Evolutionary conservation across 768 basidiomycete genomes (phyloP).

Genomic region (Mycena leptocephala): DNA sequence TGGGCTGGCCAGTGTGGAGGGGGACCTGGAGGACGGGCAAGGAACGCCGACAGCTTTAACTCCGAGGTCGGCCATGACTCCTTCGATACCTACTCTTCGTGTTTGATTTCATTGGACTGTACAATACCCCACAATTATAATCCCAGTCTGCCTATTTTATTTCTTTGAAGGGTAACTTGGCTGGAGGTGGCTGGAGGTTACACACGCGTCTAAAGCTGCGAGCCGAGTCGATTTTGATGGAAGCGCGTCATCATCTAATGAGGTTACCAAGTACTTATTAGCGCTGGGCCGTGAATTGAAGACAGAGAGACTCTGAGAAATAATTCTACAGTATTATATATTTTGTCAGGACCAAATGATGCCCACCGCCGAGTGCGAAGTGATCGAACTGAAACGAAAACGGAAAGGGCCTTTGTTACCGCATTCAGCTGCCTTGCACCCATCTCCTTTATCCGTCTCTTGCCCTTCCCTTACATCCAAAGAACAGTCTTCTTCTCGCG

Average conservation of each 20-base stretch:
- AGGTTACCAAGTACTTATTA: too few species aligned
- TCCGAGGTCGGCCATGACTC: slow-evolving; percentile 47
- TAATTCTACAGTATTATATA: too few species aligned
- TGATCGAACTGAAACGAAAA: slow-evolving; percentile 7
- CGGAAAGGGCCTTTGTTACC: slow-evolving; percentile 4
- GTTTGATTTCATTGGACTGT: slow-evolving; percentile 47
- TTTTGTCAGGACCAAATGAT: too few species aligned
- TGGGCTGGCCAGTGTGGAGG: slow-evolving; percentile 60
- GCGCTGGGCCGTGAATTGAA: too few species aligned
- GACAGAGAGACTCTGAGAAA: too few species aligned
- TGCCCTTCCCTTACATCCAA: slow-evolving; percentile 21
- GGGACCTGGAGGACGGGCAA: slow-evolving; percentile 62
- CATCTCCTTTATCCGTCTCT: slow-evolving; percentile 10
- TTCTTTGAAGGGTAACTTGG: too few species aligned
- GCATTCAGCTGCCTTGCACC: slow-evolving; percentile 23
- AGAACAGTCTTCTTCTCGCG: background rate
- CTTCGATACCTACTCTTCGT: slow-evolving; percentile 59
- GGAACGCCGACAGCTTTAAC: slow-evolving; percentile 46
- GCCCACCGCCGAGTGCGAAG: background rate
- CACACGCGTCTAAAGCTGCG: too few species aligned
- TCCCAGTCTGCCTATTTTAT: background rate
- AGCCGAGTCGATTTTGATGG: too few species aligned
- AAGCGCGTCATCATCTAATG: too few species aligned
- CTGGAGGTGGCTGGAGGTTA: too few species aligned
- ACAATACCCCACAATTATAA: slow-evolving; percentile 3